Evolutionary conservation across 1,284 basidiomycete genomes (phyloP), one percentile per base, ranked within the genome.

Genomic region (Ustilago nuda): DNA sequence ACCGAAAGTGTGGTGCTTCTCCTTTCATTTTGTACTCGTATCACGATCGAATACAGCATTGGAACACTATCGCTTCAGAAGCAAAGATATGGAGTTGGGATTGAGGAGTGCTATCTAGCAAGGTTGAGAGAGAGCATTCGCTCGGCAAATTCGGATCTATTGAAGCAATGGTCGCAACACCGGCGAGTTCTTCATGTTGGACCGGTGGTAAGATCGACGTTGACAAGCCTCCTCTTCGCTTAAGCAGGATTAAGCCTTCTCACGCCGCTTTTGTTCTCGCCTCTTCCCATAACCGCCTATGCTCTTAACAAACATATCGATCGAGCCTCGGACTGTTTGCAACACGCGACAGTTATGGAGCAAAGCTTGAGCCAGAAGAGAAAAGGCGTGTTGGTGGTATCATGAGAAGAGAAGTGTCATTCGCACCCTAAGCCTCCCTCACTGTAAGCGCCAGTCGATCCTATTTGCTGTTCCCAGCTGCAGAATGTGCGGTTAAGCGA

Each of bases 1-100:
- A 55, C 13, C 5, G 33, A 27, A 32, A 11, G 4, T 8, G 48
- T 23, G 39, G 12, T 13, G 4, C 12, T 23, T 6, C n/a, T 35
- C 19, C 11, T n/a, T 30, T 52, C 32, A 36, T 35, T 8, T 37
- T 60, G 48, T 60, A 60, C 46, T 60, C 41, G 57, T 60, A 60
- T 19, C 48, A 41, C 17, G 23, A 19, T 27, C 19, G 11, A 45
- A 12, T 45, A 30, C 35, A 32, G 17, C 9, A 23, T 27, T 17
- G 5, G 46, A 48, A 52, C 13, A 35, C 30, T 8, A 35, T 6
- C 13, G 17, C 39, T 15, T 45, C 43, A 45, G 17, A 17, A 19
- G 7, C 7, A 41, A 19, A 45, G 43, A 9, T 15, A 45, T 37
- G 19, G 43, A 19, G n/a, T 45, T 17, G 17, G 11, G 23, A 27